Percentiles rank a stretch among this genome's conserved stretches.
phyloP scores from a whole-genome alignment of 345 rosid species.

The Microcos paniculata region DNA sequence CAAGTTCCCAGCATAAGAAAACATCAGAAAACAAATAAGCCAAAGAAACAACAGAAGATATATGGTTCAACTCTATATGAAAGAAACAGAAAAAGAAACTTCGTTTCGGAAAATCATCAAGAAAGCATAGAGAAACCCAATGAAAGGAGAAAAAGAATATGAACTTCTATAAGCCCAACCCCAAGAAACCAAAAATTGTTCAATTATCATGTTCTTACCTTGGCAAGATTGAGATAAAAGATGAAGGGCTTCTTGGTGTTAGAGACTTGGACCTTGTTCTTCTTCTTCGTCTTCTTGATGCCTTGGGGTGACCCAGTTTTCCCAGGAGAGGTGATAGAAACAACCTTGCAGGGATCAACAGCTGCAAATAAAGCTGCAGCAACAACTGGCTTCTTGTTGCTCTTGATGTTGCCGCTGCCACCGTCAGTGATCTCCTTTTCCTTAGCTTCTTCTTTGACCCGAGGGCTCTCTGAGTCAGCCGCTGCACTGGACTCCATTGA shows the following conservation, averaged over 20 bases:
- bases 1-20: neutral
- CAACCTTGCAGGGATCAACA: neutral
- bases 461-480: conserved; percentile 4
- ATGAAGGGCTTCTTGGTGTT: conserved; percentile 38
- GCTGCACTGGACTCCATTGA: conserved; percentile 26
- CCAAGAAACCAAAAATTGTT: neutral
- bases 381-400: neutral
- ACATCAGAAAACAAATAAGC: neutral
- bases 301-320: neutral
- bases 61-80: neutral
- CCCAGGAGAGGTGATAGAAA: conserved; percentile 5
- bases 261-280: conserved; percentile 30
- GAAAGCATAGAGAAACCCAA: neutral
- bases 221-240: conserved; percentile 42
- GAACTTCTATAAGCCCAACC: neutral
- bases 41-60: neutral
- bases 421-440: neutral
- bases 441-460: conserved; percentile 5
- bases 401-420: neutral
- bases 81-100: neutral
- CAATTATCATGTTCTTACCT: conserved; percentile 15
- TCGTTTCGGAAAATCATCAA: no score
- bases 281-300: conserved; percentile 23
- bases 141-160: neutral
- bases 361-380: neutral